Base-by-base conservation (phyloP, 2,329 filamentous ascomycete species). In the Berkeleyomyces rouxiae region DNA sequence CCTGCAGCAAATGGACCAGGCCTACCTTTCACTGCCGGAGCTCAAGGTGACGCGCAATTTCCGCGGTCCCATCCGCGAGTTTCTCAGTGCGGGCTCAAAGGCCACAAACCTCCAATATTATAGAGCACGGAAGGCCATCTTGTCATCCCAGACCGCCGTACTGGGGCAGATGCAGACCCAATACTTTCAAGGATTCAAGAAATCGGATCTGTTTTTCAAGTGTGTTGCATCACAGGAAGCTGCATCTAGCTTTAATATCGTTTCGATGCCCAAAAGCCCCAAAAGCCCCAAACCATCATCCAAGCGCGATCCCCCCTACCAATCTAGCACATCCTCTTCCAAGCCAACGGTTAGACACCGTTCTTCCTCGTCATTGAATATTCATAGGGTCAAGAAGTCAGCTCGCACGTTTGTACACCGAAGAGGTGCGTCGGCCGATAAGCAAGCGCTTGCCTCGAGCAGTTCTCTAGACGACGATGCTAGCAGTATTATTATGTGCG, bases 151-250 rank as follows among this genome's bases (percentile, higher is more conserved):
- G 71, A 92, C 88, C 16, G 80, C 83, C 1, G 87, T 91, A 0
- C 79, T 96, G 63, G 88, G 95, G 65, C 85, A 88, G 68, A 88
- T 99, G 82, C 86, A 90, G 69, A 82, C 83, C 31, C 82, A 81
- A 11, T 83, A 95, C 70, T 93, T 93, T 66, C 84, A 87, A 16
- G 83, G 82, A 23, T 99, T 99, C 76, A 95, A 91, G 70, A 88
- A 85, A 68, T 96, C 93, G 0, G 93, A 97, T 70, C 74, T 99
- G 0, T 99, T 90, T 71, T 97, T 93, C 77, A 99, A 99, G 72
- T 96, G 91, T 71, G 78, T 99, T 1, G 90, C 92, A 6, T 88
- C 92, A 10, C 89, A 95, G 69, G 90, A 96, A 73, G 79, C 82
- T 49, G 78, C 81, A 1, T 77, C 70, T 55, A 66, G 36, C 23